Evolutionary conservation across 441 rosid genomes (phyloP), one percentile per base, ranked within the genome.

Genomic region (Populus hybrid): DNA sequence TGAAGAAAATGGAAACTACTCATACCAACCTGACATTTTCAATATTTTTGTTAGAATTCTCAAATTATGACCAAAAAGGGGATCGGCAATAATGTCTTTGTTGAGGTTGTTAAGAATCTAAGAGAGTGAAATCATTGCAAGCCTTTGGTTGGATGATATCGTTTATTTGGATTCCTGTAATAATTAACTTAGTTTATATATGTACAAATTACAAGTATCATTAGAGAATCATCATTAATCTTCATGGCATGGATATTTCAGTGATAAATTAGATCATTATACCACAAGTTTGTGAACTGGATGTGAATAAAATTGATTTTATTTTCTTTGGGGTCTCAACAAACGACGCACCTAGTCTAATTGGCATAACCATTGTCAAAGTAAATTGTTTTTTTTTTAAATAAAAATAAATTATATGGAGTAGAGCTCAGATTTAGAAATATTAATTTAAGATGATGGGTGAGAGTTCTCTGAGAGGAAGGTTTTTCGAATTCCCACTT

Each of bases 81-180:
- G 32, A 30, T 30, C 32, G 61, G n/a, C 61, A 12, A 1, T 11
- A 0, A 67, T 67, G 26, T 69, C 50, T 12, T 3, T 14, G 23
- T 69, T 35, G 26, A 69, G 26, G 18, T 35, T 69, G 50, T 69
- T 69, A 20, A 69, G 71, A 69, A 69, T 67, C 69, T 53, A 53
- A 6, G n/a, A 53, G n/a, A 53, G 61, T 53, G 61, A 53, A 53
- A 30, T 53, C 61, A 18, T 53, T 53, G n/a, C 61, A 53, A 53
- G n/a, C 5, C 61, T 18, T 53, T 18, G 7, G 61, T 16, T 53
- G 61, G n/a, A 53, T 42, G 3, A 10, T 53, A 18, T 53, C 61
- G 32, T 30, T 30, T 18, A 53, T 18, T 1, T 53, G 21, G 61
- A 53, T 53, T 53, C 61, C 61, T 53, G 61, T 53, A 3, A 53